These are phyloP conservation scores for Wickerhamomyces subpelliculosus DNA, from an alignment of 805 yeast species.

Conservation along the genomic window DNA sequence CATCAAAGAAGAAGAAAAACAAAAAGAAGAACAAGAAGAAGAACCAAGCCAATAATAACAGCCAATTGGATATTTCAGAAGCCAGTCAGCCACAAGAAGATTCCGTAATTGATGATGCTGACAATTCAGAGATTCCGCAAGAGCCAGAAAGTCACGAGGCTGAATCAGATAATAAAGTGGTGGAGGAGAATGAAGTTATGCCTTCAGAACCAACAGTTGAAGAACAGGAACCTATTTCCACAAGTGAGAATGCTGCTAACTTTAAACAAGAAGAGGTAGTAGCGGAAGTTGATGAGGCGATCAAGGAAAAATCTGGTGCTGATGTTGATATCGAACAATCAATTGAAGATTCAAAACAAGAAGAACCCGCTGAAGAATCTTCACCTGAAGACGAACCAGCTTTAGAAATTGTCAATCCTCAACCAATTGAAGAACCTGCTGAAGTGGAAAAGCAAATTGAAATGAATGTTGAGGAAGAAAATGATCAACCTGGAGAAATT, in stretches of 20 bases:
- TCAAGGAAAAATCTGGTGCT: neutral
- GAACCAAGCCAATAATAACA: neutral
- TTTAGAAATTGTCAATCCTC: too few relatives aligned
- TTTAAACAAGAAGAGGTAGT: neutral
- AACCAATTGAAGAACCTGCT: neutral
- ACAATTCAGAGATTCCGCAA: neutral
- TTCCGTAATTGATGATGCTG: neutral
- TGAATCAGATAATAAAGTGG: neutral
- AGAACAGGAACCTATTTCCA: neutral
- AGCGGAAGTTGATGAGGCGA: neutral
- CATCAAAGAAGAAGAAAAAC: constrained; percentile 7
- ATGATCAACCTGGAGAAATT: neutral
- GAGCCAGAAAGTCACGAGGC: neutral
- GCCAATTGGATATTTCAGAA: constrained; percentile 2
- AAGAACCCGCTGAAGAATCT: neutral
- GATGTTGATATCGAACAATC: neutral
- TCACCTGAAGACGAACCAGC: neutral
- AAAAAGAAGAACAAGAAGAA: constrained; percentile 10
- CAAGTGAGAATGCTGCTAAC: neutral
- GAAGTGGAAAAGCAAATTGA: neutral
- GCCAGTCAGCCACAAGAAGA: constrained; percentile 4
- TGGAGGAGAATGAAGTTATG: too few relatives aligned
- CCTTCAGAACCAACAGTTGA: too few relatives aligned
- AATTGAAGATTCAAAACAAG: too few relatives aligned
- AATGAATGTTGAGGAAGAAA: neutral